These are phyloP conservation scores for Apostasia shenzhenica DNA, from an alignment of 106 monocot species.

Conservation along the genomic window DNA sequence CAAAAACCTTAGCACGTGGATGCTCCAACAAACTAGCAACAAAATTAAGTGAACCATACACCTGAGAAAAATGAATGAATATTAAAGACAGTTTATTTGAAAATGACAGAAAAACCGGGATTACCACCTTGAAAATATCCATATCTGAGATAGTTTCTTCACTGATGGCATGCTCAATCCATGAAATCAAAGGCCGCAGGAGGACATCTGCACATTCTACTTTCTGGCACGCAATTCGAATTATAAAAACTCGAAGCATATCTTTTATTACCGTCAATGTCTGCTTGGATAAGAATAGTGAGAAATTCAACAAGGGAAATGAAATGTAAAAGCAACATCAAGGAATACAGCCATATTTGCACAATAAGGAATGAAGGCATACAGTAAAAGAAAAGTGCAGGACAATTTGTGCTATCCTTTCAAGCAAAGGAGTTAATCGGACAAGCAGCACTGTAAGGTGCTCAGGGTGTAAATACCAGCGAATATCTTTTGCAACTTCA, in stretches of 20 bases:
- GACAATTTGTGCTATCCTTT: conserved; percentile 61
- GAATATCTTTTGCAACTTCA: conserved; percentile 47
- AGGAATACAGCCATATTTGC: neutral
- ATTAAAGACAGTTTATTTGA: neutral
- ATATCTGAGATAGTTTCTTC: conserved; percentile 46
- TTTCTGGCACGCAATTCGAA: conserved; percentile 69
- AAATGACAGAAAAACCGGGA: neutral
- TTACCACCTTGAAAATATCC: conserved; percentile 60
- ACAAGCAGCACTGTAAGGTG: conserved; percentile 42
- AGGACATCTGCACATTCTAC: conserved; percentile 67
- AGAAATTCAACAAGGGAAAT: neutral
- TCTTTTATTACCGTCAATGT: conserved; percentile 76
- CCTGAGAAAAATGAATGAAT: conserved; percentile 31
- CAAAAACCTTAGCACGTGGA: conserved; percentile 56
- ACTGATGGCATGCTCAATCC: conserved; percentile 44
- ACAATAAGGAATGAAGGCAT: conserved; percentile 18
- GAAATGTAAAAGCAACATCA: neutral
- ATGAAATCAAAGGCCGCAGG: conserved; percentile 63
- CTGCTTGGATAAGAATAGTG: conserved; percentile 25
- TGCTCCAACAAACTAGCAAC: conserved; percentile 78
- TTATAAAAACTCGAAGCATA: conserved; percentile 86
- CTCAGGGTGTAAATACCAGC: conserved; percentile 76
- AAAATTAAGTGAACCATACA: conserved; percentile 75
- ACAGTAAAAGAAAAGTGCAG: conserved; percentile 79
- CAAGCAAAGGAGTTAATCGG: conserved; percentile 63